Evolutionary conservation across 805 yeast species (phyloP), one percentile per base, ranked within the genome.

Genomic region (Candida vaughaniae): DNA sequence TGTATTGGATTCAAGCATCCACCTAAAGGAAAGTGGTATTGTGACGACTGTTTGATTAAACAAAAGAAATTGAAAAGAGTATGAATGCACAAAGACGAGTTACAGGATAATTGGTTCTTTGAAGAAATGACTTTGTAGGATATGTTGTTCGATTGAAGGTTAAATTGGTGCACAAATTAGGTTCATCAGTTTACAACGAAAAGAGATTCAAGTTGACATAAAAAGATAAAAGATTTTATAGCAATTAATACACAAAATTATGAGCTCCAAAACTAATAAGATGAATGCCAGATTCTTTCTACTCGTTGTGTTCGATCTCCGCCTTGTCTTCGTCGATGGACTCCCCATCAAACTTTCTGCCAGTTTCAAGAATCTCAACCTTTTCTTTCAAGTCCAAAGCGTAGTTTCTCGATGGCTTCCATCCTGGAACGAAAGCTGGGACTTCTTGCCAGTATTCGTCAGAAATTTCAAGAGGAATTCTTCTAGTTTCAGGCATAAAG

Each of bases 1-100:
- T 90, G 98, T 62, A 85, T 87, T 29, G 96, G 96, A 0, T 73
- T 89, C 50, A 78, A 82, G 34, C 81, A 88, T 33, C 77, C 91
- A 4, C 98, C 97, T 2, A 85, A 82, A 65, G 68, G 69, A 2
- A 71, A 63, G 45, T 71, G 75, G 71, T 64, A 61, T 41, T 68
- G 73, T 51, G 73, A 68, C 42, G 71, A 66, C 31, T 66, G 71
- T 43, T 51, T 58, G 42, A 55, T 44, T 8, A 64, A 62, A 47
- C 56, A 56, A 60, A 61, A 57, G 47, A 60, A 58, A 39, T 20
- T 31, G 12, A 36, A 36, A 23, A 20, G 38, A 17, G 23, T 35
- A 14, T 27, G 18, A 27, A 14, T 16, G 12, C 12, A 15, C 7
- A 25, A 6, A 22, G 10, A 22, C 25, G n/a, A n/a, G n/a, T n/a